Base-by-base conservation (phyloP, 2,329 filamentous ascomycete species). In the Penicillium sp. region DNA sequence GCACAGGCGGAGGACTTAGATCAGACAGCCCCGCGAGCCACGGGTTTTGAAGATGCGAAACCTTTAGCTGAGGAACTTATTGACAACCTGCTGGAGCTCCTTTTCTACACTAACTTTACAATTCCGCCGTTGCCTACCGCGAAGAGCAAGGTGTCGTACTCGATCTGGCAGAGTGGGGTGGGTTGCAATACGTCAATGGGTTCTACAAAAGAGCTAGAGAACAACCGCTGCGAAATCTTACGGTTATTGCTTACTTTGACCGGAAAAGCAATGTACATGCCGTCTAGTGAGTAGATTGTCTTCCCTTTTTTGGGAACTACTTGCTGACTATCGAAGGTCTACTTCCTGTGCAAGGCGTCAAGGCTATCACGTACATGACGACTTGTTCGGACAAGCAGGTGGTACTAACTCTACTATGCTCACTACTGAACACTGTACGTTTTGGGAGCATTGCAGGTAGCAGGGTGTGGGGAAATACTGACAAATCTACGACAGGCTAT, bases 141-240 rank as follows among this genome's bases (percentile, higher is more conserved):
- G 47, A 88, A 85, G 63, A 79, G 80, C 55, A 94, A 93, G 67
- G 86, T 96, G 48, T 86, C 85, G 7, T 95, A 93, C 70, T 85
- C 88, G 47, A 97, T 98, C 65, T 98, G 93, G 93, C 89, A 96
- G 72, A 97, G 88, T 64, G 93, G 93, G 42, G 91, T 98, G 26
- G 93, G 93, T 12, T 97, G 91, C 74, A 95, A 95, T 67, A 87
- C 86, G 15, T 82, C 89, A 5, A 83, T 94, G 59, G 84, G 84
- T 8, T 90, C 89, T 3, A 96, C 84, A 45, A 95, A 88, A 67
- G 90, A 97, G 61, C 85, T 88, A 51, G 93, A 98, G 72, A 94
- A 79, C 72, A 96, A 96, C 69, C 82, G 93, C 51, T 88, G 86
- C 57, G 93, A 98, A 70, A 85, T 96, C 26, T 70, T 97, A 61